phyloP scores from a whole-genome alignment of 148 eudicot genomes.

The Vaccinium vitisidaea region DNA sequence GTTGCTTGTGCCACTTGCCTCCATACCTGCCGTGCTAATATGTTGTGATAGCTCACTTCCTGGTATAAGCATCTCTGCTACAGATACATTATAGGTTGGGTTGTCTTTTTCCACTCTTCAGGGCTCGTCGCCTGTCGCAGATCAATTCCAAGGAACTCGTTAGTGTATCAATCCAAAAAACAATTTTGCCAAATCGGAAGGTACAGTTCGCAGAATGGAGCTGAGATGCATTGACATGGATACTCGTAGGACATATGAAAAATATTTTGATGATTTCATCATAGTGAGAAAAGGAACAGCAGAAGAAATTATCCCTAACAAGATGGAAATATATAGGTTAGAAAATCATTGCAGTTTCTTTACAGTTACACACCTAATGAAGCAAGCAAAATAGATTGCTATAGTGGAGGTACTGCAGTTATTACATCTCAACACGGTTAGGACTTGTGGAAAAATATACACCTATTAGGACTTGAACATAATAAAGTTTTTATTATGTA shows the following conservation, averaged over 20 bases:
- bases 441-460: too few species aligned
- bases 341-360: background rate
- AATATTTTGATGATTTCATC: constrained; percentile 3
- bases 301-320: background rate
- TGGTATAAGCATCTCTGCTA: constrained; percentile 94
- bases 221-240: background rate
- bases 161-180: background rate
- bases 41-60: constrained; percentile 99
- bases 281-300: background rate
- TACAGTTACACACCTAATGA: background rate
- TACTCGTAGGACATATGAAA: background rate
- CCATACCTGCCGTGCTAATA: constrained; percentile 99
- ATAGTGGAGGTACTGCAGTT: background rate
- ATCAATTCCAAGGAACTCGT: constrained; percentile 4
- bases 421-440: background rate
- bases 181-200: background rate
- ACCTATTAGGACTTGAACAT: too few species aligned
- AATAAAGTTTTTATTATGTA: too few species aligned
- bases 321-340: background rate
- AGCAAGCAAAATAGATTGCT: background rate
- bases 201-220: background rate
- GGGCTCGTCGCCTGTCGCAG: constrained; percentile 81
- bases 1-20: constrained; percentile 99
- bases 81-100: constrained; percentile 96
- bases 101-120: constrained; percentile 68